Evolutionary conservation across 2,329 filamentous ascomycete species (phyloP), one percentile per base, ranked within the genome.

Genomic region (Fusarium citri): DNA sequence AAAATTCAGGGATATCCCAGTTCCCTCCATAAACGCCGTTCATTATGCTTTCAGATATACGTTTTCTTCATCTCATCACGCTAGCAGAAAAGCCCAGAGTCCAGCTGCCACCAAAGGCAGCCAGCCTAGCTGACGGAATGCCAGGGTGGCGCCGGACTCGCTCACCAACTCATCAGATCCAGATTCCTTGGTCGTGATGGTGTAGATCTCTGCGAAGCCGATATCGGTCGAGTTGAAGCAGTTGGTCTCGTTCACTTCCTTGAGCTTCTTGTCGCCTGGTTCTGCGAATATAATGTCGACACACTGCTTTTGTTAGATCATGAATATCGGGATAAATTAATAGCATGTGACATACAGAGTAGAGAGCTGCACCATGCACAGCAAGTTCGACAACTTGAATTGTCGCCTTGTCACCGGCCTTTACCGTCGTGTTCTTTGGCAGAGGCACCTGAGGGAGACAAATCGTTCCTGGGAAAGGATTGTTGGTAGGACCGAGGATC

Each of bases 251-350:
- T 92, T 97, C 71, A 98, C 92, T 72, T 91, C 84, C 59, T 83
- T 84, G 51, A 97, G 89, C 47, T 81, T 82, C 41, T 80, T 68
- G 77, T 97, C 91, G 74, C 89, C 83, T 25, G 92, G 92, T 3
- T 94, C 92, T 49, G 91, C 93, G 74, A 98, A 97, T 48, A 92
- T 95, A 75, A 98, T 97, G 77, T 98, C 95, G 73, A 97, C 94
- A 78, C 96, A 98, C 94, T 97, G 30, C 8, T 8, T 15, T 14
- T 26, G 56, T 73, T 60, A 71, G 72, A 48, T 16, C 26, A 18
- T 26, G 28, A 30, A 30, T 5, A 42, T 8, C 4, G 22, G 9
- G 5, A 2, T 14, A 14, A 8, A 8, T 12, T 18, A 6, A 18
- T 8, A 7, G n/a, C 6, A 43, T 15, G 23, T 2, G 6, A 62